Evolutionary conservation across 2,329 filamentous ascomycete species (phyloP), one percentile per base, ranked within the genome.

Genomic region (Claviceps spartinae): DNA sequence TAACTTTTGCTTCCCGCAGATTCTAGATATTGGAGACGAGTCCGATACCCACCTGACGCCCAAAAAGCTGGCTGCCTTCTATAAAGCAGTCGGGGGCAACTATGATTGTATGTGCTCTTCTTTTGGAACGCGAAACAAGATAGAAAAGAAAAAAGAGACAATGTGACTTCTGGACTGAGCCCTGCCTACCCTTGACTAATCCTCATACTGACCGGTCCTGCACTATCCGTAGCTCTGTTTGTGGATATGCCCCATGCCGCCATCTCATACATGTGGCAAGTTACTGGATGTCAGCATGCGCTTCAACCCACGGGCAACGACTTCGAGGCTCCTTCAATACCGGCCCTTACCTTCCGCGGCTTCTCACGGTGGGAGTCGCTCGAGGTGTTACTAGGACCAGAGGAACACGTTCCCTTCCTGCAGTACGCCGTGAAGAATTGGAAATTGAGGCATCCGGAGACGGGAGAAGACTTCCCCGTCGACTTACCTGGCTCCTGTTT

Each of bases 281-380:
- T 86, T 7, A 80, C 95, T 49, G 93, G 91, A 59, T 96, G 91
- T 65, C 86, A 89, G 60, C 91, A 97, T 69, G 83, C 82, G 48
- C 75, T 97, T 30, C 86, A 94, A 59, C 88, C 88, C 1, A 79
- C 80, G 47, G 78, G 81, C 41, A 77, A 83, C 60, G 79, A 87
- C 56, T 96, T 86, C 64, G 78, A 77, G 3, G 73, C 82, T 0
- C 93, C 91, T 0, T 82, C 78, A 0, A 78, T 96, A 43, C 93
- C 93, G 0, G 87, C 89, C 14, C 71, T 98, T 52, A 94, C 91
- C 38, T 74, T 78, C 0, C 79, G 81, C 61, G 93, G 93, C 42
- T 98, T 95, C 66, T 86, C 91, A 44, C 83, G 88, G 65, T 98
- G 91, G 91, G 85, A 95, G 71, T 88, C 87, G 0, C 86, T 97